Evolutionary conservation across 345 rosid species (phyloP), one percentile per base, ranked within the genome.

Genomic region (Populus deltoides): DNA sequence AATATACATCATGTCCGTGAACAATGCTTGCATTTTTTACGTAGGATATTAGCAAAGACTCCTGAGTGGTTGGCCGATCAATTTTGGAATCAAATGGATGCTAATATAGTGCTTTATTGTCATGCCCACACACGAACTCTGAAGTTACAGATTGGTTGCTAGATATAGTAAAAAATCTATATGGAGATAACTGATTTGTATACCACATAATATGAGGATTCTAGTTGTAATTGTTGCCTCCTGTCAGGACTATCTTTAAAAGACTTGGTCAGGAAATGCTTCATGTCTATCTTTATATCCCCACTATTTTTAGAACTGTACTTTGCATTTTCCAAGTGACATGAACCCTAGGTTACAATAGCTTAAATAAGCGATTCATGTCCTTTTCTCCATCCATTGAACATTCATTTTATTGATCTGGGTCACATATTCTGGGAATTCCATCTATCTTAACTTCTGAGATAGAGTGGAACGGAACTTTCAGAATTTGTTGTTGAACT

Each of bases 371-470:
- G 65, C 29, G 16, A 25, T 59, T 59, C 65, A 11, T n/a, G 16
- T n/a, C 29, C 25, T 59, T 24, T 59, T n/a, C 16, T 71, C 73
- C 73, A 74, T n/a, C 72, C 68, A 51, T 47, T 68, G n/a, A 47
- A 25, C 66, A 59, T 38, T 29, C 75, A 73, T 76, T 73, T 33
- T n/a, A 15, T 29, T 51, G 22, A 74, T 45, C 63, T 31, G 47
- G 12, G 47, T 41, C 47, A 17, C 53, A 45, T 22, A 11, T 31
- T 39, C 61, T 35, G 67, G 25, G 55, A 68, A 57, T 43, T 73
- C 74, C 27, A 72, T 78, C 71, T 25, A 75, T 82, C 82, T 75
- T 70, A 27, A 29, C 9, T 27, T 16, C 49, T 39, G 57, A 75
- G 71, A 75, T 31, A 72, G 66, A 72, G 47, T 11, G 47, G 18